Conservation (phyloP, 2,329 filamentous ascomycete species). For the Rhynchosporium agropyri region DNA sequence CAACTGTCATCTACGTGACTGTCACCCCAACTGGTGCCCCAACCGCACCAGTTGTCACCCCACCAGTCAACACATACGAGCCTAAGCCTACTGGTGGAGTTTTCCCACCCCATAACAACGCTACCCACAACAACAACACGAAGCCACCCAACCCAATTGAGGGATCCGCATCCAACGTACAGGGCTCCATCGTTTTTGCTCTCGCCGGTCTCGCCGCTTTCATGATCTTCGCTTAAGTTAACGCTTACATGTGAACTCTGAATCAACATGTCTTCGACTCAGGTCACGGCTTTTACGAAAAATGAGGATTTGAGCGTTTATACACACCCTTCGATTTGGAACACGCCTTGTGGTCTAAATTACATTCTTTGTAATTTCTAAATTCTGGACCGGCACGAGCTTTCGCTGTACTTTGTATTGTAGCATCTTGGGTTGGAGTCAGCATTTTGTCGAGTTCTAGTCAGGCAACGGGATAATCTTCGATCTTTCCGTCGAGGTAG, state of each 20-base stretch:
- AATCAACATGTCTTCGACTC: conserved; percentile 31
- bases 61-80: neutral
- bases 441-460: conserved; percentile 23
- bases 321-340: conserved; percentile 22
- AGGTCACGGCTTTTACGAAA: conserved; percentile 41
- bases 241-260: conserved; percentile 32
- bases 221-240: conserved; percentile 40
- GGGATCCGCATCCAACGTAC: conserved; percentile 39
- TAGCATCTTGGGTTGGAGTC: conserved; percentile 27
- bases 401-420: conserved; percentile 21
- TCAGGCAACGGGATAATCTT: conserved; percentile 23
- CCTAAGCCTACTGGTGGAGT: conserved; percentile 27
- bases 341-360: conserved; percentile 23
- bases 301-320: conserved; percentile 22
- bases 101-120: conserved; percentile 13
- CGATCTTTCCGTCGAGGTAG: conserved; percentile 27
- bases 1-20: conserved; percentile 35
- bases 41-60: conserved; percentile 27
- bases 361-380: conserved; percentile 32
- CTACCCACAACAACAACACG: conserved; percentile 20
- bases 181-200: conserved; percentile 40
- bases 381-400: conserved; percentile 24
- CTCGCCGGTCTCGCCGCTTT: conserved; percentile 30
- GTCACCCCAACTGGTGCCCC: conserved; percentile 33
- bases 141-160: conserved; percentile 23